Base-by-base conservation (phyloP, 768 basidiomycete species). In the Tylopilus sp. region DNA sequence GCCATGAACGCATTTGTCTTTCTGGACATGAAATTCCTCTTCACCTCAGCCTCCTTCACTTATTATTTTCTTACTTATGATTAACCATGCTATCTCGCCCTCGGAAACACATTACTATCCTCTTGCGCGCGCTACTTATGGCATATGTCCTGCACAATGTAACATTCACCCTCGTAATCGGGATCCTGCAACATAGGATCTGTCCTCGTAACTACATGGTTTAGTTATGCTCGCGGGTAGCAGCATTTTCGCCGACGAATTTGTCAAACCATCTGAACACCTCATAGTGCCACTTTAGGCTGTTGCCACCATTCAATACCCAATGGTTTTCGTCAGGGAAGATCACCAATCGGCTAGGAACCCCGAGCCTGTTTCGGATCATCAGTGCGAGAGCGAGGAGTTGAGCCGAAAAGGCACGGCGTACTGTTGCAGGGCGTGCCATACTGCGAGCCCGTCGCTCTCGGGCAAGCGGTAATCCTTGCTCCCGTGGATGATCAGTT, bases 291-390 rank as follows among this genome's bases (percentile, higher is more conserved):
- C 95, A 98, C 67, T 93, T 92, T 66, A 95, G 71, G 64, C 90
- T 88, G 59, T 91, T 91, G 47, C 83, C 85, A 52, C 85, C 86
- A 48, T 88, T 79, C 54, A 90, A 59, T 22, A 91, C 91, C 94
- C 93, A 93, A 64, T 95, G 93, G 57, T 94, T 95, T 71, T 95
- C 94, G 57, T 88, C 82, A 0, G 91, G 89, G 78, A 93, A 94
- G 53, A 91, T 78, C 11, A 94, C 79, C 22, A 93, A 72, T 38
- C 91, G 80, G 56, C 83, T 88, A 4, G 86, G 85, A 26, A 94
- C 71, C 8, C 79, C 82, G 40, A 74, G 79, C 62, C 91, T 91
- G 47, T 20, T 49, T 30, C 47, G 28, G 6, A 22, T 40, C 23
- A 23, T 55, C 36, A 50, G 41, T 17, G 10, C 41, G 11, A 28